phyloP scores from a whole-genome alignment of 805 yeast species.

The Candida peoriensis region DNA sequence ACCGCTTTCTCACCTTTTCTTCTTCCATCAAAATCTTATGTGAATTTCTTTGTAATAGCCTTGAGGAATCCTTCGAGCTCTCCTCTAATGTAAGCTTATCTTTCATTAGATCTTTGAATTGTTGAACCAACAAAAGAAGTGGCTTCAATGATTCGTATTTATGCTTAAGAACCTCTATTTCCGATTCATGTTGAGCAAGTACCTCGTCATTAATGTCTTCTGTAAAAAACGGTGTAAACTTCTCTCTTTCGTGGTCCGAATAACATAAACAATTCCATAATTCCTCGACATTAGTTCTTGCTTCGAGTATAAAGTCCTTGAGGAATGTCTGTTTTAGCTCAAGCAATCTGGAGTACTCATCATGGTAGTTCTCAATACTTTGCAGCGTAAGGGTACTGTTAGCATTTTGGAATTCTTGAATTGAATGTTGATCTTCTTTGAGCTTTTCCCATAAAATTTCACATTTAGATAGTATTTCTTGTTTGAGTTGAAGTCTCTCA shows the following conservation, averaged over 20 bases:
- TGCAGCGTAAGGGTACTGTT: constrained; percentile 44
- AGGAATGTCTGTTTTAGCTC: constrained; percentile 58
- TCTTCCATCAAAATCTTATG: constrained; percentile 77
- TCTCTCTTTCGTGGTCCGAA: constrained; percentile 42
- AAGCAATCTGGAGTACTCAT: constrained; percentile 53
- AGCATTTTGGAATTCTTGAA: constrained; percentile 33
- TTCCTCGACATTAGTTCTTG: constrained; percentile 52
- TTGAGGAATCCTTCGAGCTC: constrained; percentile 73
- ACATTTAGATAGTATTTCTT: constrained; percentile 35
- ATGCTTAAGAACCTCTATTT: constrained; percentile 45
- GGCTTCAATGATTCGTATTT: constrained; percentile 49
- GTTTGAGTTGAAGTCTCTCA: constrained; percentile 10
- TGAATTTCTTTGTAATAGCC: constrained; percentile 69
- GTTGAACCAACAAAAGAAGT: constrained; percentile 49
- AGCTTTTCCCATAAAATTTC: constrained; percentile 51
- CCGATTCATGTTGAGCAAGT: constrained; percentile 59
- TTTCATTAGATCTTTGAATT: constrained; percentile 46
- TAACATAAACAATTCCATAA: constrained; percentile 62
- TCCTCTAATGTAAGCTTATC: constrained; percentile 63
- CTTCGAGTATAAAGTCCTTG: constrained; percentile 59
- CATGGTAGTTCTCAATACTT: constrained; percentile 45
- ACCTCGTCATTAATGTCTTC: constrained; percentile 52
- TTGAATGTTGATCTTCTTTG: constrained; percentile 38
- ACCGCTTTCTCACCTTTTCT: constrained; percentile 65
- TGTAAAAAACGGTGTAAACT: constrained; percentile 37